Evolutionary conservation across 805 yeast species (phyloP).

Genomic region (Cyberlindnera mississippiensis): DNA sequence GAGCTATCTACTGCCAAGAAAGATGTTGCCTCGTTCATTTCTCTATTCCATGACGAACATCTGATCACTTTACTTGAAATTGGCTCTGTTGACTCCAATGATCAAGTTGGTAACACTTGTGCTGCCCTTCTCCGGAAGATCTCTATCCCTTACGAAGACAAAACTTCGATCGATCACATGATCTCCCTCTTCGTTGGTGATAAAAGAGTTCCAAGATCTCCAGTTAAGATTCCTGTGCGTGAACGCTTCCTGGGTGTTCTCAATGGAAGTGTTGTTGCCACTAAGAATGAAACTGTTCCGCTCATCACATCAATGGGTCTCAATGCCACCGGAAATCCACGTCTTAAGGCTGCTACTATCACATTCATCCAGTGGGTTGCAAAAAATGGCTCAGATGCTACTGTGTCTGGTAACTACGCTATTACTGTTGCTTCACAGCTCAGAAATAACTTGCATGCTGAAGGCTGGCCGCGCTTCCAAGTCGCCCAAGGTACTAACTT

Average conservation of each 20-base stretch:
- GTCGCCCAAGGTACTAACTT: slow-evolving; percentile 36
- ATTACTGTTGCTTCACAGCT: slow-evolving; percentile 47
- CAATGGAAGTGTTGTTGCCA: slow-evolving; percentile 49
- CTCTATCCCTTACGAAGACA: slow-evolving; percentile 48
- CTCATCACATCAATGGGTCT: slow-evolving; percentile 58
- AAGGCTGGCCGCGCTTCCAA: slow-evolving; percentile 57
- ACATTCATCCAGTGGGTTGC: slow-evolving; percentile 63
- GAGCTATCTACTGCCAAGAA: slow-evolving; percentile 41
- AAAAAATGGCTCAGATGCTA: slow-evolving; percentile 24
- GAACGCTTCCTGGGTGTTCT: slow-evolving; percentile 49
- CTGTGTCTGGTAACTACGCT: slow-evolving; percentile 30
- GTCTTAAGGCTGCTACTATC: slow-evolving; percentile 53
- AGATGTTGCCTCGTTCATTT: slow-evolving; percentile 39
- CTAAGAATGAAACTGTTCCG: slow-evolving; percentile 38
- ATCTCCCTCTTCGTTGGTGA: slow-evolving; percentile 51
- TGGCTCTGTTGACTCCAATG: slow-evolving; percentile 58
- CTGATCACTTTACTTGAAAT: slow-evolving; percentile 50
- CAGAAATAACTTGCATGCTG: slow-evolving; percentile 46
- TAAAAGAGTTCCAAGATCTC: slow-evolving; percentile 37
- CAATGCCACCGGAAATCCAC: slow-evolving; percentile 43
- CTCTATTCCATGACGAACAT: slow-evolving; percentile 30
- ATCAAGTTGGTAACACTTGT: slow-evolving; percentile 54
- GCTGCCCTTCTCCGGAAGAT: slow-evolving; percentile 47
- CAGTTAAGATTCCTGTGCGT: slow-evolving; percentile 51
- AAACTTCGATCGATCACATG: slow-evolving; percentile 39